Evolutionary conservation across 805 yeast species (phyloP).

Genomic region (Spathaspora hagerdaliae): DNA sequence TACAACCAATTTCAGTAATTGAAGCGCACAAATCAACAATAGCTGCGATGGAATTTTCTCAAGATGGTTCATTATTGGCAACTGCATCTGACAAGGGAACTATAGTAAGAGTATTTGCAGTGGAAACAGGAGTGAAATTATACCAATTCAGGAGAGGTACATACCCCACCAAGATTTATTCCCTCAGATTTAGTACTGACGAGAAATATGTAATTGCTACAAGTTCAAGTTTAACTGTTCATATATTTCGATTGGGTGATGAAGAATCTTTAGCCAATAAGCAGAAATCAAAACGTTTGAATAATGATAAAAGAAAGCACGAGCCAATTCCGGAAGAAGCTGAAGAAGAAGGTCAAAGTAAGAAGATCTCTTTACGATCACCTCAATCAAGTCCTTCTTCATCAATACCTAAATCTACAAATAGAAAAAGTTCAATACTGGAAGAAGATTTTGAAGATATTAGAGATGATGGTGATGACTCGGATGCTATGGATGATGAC

Average conservation of each 20-base stretch:
- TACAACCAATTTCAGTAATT: slow-evolving; percentile 74
- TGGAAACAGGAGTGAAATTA: slow-evolving; percentile 57
- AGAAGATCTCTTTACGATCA: neutral
- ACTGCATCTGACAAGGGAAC: slow-evolving; percentile 92
- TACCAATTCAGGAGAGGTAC: slow-evolving; percentile 82
- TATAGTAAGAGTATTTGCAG: slow-evolving; percentile 74
- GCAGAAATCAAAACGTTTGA: slow-evolving; percentile 25
- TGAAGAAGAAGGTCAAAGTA: neutral
- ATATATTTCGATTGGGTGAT: slow-evolving; percentile 73
- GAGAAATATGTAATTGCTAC: slow-evolving; percentile 75
- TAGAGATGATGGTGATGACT: slow-evolving; percentile 20
- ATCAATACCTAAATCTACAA: slow-evolving; percentile 2
- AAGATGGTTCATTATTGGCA: slow-evolving; percentile 77
- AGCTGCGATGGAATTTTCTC: slow-evolving; percentile 63
- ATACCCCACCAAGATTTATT: slow-evolving; percentile 75
- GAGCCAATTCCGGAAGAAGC: slow-evolving; percentile 27
- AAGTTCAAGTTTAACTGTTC: slow-evolving; percentile 88
- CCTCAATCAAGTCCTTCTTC: slow-evolving; percentile 1
- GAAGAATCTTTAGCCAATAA: slow-evolving; percentile 39
- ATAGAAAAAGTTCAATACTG: slow-evolving; percentile 2
- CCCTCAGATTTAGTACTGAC: slow-evolving; percentile 70
- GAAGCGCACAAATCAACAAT: slow-evolving; percentile 83
- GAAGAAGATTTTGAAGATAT: slow-evolving; percentile 15
- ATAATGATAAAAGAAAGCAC: slow-evolving; percentile 10
- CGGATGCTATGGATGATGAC: slow-evolving; percentile 26